Evolutionary conservation across 192 early-diverging fungal species (phyloP).

Genomic region (Gamsiella multidivaricata): DNA sequence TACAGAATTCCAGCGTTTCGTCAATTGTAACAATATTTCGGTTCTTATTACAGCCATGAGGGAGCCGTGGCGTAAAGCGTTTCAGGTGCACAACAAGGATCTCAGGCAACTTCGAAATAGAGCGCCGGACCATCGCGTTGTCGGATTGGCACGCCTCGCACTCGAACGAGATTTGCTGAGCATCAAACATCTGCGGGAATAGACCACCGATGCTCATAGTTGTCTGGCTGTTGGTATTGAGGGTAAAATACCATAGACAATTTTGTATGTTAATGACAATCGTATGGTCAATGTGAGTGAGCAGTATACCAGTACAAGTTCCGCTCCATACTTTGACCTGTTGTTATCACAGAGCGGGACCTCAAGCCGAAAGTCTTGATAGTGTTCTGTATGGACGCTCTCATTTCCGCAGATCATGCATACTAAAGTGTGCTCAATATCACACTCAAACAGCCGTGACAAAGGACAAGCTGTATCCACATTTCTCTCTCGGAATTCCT

Average conservation of each 20-base stretch:
- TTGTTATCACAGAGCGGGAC: conserved; percentile 9
- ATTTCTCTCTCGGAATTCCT: conserved; percentile 13
- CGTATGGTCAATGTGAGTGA: not conserved
- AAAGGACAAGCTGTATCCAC: conserved; percentile 2
- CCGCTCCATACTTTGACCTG: conserved; percentile 10
- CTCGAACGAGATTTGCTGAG: conserved; percentile 4
- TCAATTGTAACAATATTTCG: conserved; percentile 26
- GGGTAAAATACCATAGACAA: not conserved
- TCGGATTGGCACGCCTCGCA: conserved; percentile 20
- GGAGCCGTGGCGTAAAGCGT: conserved; percentile 9
- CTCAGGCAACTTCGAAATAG: conserved; percentile 26
- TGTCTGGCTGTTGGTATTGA: conserved; percentile 1
- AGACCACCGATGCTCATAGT: conserved; percentile 14
- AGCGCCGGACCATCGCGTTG: conserved; percentile 13
- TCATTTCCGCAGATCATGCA: conserved; percentile 21
- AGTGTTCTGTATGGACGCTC: conserved; percentile 11
- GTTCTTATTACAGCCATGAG: conserved; percentile 18
- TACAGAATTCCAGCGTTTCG: conserved; percentile 33
- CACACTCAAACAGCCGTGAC: conserved; percentile 22
- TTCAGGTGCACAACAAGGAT: conserved; percentile 32
- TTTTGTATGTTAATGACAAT: not conserved
- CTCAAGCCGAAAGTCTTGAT: conserved; percentile 30
- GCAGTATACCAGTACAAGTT: not conserved
- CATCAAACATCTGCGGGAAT: conserved; percentile 22
- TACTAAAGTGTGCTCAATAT: conserved; percentile 13